phyloP scores from a whole-genome alignment of 106 monocot genomes.

The Dioscorea zingiberensis region DNA sequence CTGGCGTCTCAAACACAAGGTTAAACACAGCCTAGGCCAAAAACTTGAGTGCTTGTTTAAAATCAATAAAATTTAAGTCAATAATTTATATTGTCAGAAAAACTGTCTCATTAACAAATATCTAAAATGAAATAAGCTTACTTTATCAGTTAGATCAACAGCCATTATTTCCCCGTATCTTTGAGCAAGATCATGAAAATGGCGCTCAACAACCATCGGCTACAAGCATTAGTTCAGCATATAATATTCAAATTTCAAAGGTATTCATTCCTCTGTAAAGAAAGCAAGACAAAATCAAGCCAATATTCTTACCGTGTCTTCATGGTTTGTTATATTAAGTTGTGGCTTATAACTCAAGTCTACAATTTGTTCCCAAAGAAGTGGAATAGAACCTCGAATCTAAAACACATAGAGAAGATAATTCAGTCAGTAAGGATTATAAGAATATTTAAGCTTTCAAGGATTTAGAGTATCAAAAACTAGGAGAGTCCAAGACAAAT shows the following conservation, averaged over 20 bases:
- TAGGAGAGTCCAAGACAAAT: too few species aligned
- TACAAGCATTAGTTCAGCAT: conserved; percentile 13
- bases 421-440: too few species aligned
- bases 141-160: conserved; percentile 85
- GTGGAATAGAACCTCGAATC: conserved; percentile 93
- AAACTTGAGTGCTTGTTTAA: too few species aligned
- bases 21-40: too few species aligned
- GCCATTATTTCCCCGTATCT: conserved; percentile 68
- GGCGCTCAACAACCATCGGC: conserved; percentile 74
- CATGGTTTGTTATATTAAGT: conserved; percentile 66
- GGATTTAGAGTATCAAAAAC: too few species aligned
- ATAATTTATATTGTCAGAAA: too few species aligned
- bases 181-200: conserved; percentile 78
- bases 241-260: neutral
- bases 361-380: conserved; percentile 97
- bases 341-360: conserved; percentile 89
- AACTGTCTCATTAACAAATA: too few species aligned
- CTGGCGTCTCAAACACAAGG: too few species aligned
- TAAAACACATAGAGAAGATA: conserved; percentile 9
- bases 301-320: conserved; percentile 52
- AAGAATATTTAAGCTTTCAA: too few species aligned
- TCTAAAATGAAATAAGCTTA: conserved; percentile 13
- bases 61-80: too few species aligned
- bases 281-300: neutral
- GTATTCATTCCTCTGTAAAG: neutral